Evolutionary conservation across 2,329 filamentous ascomycete species (phyloP).

Genomic region (Tolypocladium amazonense): DNA sequence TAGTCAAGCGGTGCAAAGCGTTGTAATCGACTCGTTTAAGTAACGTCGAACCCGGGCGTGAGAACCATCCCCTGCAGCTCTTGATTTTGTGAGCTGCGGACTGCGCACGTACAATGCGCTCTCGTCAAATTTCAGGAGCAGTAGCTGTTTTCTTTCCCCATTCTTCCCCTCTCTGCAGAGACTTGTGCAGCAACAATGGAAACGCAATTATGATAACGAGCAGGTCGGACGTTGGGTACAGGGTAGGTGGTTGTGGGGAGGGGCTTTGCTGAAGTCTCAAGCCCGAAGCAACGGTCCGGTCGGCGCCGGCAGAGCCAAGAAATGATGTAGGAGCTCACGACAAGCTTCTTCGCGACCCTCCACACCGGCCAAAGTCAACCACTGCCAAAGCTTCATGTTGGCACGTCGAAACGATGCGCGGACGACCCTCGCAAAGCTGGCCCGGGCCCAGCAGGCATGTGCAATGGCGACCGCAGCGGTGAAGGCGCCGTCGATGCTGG

Average conservation of each 20-base stretch:
- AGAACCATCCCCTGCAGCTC: too few relatives aligned
- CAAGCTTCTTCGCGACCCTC: neutral
- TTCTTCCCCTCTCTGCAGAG: neutral
- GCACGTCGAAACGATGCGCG: constrained; percentile 2
- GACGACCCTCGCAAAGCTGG: constrained; percentile 4
- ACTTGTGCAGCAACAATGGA: neutral
- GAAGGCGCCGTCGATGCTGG: constrained; percentile 7
- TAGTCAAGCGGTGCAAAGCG: neutral
- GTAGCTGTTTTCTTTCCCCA: neutral
- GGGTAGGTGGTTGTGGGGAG: neutral
- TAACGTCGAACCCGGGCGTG: neutral
- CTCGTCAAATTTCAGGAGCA: neutral
- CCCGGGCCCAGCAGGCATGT: constrained; percentile 2
- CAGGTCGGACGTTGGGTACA: neutral
- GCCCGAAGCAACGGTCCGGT: neutral
- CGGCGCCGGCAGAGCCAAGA: neutral
- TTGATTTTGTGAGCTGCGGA: neutral
- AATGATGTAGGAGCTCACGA: neutral
- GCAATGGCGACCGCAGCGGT: constrained; percentile 1
- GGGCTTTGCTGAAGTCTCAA: neutral
- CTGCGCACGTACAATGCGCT: neutral
- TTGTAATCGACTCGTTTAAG: neutral
- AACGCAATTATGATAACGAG: neutral
- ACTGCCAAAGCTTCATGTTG: constrained; percentile 5
- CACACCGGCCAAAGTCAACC: neutral